A percentile compares a stretch with the other conserved stretches of the same genome.
phyloP scores from a whole-genome alignment of 768 basidiomycete genomes.

The Boletus sensibilis region DNA sequence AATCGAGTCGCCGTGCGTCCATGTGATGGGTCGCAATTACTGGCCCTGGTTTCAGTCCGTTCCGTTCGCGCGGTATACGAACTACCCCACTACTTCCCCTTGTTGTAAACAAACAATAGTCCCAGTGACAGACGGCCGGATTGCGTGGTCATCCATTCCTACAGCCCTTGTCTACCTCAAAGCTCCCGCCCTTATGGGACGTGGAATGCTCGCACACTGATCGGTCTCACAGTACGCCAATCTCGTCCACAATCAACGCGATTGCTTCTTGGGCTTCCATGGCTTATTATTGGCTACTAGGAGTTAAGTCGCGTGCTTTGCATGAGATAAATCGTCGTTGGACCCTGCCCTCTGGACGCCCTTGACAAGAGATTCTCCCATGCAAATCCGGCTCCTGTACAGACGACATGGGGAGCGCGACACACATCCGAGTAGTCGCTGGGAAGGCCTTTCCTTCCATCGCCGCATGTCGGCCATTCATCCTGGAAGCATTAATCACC shows the following conservation, averaged over 20 bases:
- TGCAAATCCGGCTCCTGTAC: constrained; percentile 26
- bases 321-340: constrained; percentile 13
- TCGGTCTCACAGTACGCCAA: constrained; percentile 28
- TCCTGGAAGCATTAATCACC: constrained; percentile 32
- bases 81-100: not conserved
- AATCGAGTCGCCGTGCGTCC: not conserved
- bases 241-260: constrained; percentile 19
- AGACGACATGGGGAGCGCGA: constrained; percentile 5
- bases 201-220: constrained; percentile 3
- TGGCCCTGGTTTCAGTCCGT: constrained; percentile 19
- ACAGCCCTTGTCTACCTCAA: not conserved
- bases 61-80: not conserved
- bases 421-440: constrained; percentile 5
- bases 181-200: not conserved
- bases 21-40: not conserved
- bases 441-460: constrained; percentile 21
- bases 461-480: constrained; percentile 25
- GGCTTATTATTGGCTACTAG: constrained; percentile 16
- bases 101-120: constrained; percentile 3
- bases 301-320: constrained; percentile 20
- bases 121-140: not conserved
- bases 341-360: constrained; percentile 3
- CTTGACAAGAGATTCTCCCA: constrained; percentile 21
- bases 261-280: constrained; percentile 18
- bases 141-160: not conserved